Percentiles rank a stretch among this genome's conserved stretches.
phyloP scores from a whole-genome alignment of 768 basidiomycete genomes.

The Xerocomus potaroensis region DNA sequence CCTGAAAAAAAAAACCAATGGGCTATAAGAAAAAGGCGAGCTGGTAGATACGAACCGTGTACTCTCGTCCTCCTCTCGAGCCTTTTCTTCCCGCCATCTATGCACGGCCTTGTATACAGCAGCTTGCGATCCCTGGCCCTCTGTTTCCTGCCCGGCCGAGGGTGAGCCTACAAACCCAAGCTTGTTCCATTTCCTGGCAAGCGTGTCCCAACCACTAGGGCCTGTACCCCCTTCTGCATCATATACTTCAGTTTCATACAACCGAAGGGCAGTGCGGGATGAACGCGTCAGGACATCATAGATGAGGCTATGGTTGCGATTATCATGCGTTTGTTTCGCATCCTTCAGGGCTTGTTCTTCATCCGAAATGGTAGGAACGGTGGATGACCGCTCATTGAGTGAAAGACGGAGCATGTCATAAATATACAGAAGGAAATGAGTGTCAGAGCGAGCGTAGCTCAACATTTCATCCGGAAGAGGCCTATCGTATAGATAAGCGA shows the following conservation, averaged over 20 bases:
- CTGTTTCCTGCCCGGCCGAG: conserved; percentile 30
- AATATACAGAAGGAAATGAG: conserved; percentile 90
- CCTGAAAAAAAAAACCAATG: conserved; percentile 31
- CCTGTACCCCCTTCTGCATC: conserved; percentile 63
- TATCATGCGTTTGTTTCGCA: conserved; percentile 11
- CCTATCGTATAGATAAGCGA: conserved; percentile 25
- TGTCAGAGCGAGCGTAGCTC: conserved; percentile 91
- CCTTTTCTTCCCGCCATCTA: conserved; percentile 75
- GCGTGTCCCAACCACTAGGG: conserved; percentile 68
- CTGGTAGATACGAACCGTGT: conserved; percentile 48
- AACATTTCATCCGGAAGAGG: conserved; percentile 89
- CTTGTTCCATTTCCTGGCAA: conserved; percentile 85
- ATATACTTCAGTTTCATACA: conserved; percentile 67
- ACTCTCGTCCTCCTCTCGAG: conserved; percentile 85
- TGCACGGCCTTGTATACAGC: conserved; percentile 71
- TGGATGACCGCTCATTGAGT: conserved; percentile 65
- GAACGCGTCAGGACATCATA: conserved; percentile 68
- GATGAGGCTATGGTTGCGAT: conserved; percentile 47
- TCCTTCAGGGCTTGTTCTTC: conserved; percentile 4
- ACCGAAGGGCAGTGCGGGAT: conserved; percentile 67
- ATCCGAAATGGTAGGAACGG: conserved; percentile 23
- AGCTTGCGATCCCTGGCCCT: conserved; percentile 41
- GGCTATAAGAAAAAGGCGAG: background rate
- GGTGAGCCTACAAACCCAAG: conserved; percentile 32
- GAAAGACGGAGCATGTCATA: conserved; percentile 89